Evolutionary conservation across 2,329 filamentous ascomycete species (phyloP).

Genomic region (Pyricularia grisea): DNA sequence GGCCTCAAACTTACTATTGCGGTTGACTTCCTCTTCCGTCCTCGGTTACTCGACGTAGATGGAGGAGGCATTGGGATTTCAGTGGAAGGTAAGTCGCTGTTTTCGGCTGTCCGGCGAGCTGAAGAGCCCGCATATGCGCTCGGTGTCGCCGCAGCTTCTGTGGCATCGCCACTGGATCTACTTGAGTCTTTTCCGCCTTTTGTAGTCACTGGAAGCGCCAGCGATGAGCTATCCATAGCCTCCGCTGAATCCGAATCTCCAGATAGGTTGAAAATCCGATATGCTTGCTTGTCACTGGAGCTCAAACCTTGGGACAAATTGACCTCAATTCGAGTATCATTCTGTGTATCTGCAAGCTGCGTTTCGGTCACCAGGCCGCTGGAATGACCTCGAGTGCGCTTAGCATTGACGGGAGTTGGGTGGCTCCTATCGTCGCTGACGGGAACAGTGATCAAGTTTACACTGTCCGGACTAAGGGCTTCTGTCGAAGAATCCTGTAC

Average conservation of each 20-base stretch:
- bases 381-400: constrained; percentile 6
- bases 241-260: constrained; percentile 5
- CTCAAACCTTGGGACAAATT: constrained; percentile 25
- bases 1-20: neutral
- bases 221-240: constrained; percentile 1
- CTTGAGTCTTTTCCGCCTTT: neutral
- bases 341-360: constrained; percentile 9
- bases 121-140: constrained; percentile 17
- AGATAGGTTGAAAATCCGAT: constrained; percentile 17
- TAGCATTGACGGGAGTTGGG: neutral
- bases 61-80: neutral
- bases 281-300: constrained; percentile 26
- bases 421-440: neutral
- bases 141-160: constrained; percentile 22
- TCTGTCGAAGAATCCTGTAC: neutral
- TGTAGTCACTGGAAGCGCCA: constrained; percentile 3
- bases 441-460: neutral
- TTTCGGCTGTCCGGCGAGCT: neutral
- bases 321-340: constrained; percentile 8
- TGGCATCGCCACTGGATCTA: constrained; percentile 16
- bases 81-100: constrained; percentile 1
- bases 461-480: neutral
- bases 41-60: neutral
- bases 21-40: constrained; percentile 2
- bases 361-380: constrained; percentile 7